Percentiles rank a stretch among this genome's conserved stretches.
Conservation (phyloP, 2,329 filamentous ascomycete species). For the Pestalotiopsis sp. region DNA sequence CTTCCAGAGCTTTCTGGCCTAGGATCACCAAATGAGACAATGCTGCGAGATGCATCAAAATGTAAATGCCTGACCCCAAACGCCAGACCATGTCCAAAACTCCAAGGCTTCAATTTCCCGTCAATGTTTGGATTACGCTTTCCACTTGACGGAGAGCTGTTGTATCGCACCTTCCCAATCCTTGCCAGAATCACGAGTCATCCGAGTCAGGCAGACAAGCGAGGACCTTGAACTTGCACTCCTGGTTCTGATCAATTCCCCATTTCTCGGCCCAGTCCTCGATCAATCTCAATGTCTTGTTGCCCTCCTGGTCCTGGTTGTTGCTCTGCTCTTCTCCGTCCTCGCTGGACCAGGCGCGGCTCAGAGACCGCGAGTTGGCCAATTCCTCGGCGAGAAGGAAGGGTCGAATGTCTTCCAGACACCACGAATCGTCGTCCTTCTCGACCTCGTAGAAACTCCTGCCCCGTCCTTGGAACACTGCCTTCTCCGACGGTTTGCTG, state of each 20-base stretch:
- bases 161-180: no score
- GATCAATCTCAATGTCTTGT: not conserved
- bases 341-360: not conserved
- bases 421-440: conserved; percentile 3
- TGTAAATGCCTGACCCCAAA: no score
- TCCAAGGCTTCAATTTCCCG: no score
- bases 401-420: not conserved
- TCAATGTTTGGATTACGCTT: not conserved
- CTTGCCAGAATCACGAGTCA: no score
- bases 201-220: not conserved
- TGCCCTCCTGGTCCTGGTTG: not conserved
- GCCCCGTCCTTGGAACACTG: conserved; percentile 1
- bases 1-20: no score
- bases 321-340: not conserved
- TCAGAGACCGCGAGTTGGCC: not conserved
- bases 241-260: not conserved
- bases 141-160: not conserved
- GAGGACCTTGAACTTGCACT: conserved; percentile 10
- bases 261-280: not conserved
- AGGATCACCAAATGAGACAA: no score
- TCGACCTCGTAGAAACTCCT: conserved; percentile 5
- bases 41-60: no score
- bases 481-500: not conserved
- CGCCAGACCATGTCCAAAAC: no score
- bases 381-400: not conserved